Percentiles rank a stretch among this genome's conserved stretches.
These are phyloP conservation scores for Hymenoscyphus albidus DNA, from an alignment of 2,329 filamentous ascomycete species.

Conservation along the genomic window DNA sequence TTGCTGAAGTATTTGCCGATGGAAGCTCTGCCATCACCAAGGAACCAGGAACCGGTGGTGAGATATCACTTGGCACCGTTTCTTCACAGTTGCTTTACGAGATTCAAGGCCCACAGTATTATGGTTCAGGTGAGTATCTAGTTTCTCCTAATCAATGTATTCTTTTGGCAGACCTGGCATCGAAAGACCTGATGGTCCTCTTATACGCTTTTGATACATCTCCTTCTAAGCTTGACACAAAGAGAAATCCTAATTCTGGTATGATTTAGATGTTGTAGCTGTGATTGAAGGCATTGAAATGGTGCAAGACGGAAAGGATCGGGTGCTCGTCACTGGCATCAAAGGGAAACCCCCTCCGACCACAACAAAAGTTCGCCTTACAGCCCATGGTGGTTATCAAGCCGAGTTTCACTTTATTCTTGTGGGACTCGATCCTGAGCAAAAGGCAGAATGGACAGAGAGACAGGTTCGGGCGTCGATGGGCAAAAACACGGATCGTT, in stretches of 20 bases:
- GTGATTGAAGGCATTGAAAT: slow-evolving; percentile 44
- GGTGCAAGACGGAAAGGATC: slow-evolving; percentile 46
- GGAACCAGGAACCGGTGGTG: slow-evolving; percentile 40
- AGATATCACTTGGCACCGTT: slow-evolving; percentile 47
- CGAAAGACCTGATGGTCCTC: too few species aligned
- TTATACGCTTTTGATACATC: too few species aligned
- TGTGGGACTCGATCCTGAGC: slow-evolving; percentile 41
- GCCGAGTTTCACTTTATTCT: slow-evolving; percentile 44
- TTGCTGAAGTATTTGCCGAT: slow-evolving; percentile 41
- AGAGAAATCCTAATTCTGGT: slow-evolving; percentile 8
- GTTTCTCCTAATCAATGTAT: too few species aligned
- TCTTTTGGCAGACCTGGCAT: too few species aligned
- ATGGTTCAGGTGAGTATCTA: slow-evolving; percentile 21
- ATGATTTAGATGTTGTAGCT: slow-evolving; percentile 35
- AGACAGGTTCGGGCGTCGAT: slow-evolving; percentile 39
- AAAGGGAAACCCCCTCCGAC: slow-evolving; percentile 36
- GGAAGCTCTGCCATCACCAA: slow-evolving; percentile 45
- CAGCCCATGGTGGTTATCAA: slow-evolving; percentile 43
- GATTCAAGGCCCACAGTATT: slow-evolving; percentile 39
- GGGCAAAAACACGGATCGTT: slow-evolving; percentile 32
- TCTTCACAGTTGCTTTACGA: slow-evolving; percentile 42
- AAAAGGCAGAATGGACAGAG: slow-evolving; percentile 44
- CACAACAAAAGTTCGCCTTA: slow-evolving; percentile 43
- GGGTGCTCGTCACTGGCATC: slow-evolving; percentile 39
- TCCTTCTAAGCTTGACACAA: too few species aligned